phyloP scores from a whole-genome alignment of 2,329 filamentous ascomycete species.

The Sporothrix curviconia region DNA sequence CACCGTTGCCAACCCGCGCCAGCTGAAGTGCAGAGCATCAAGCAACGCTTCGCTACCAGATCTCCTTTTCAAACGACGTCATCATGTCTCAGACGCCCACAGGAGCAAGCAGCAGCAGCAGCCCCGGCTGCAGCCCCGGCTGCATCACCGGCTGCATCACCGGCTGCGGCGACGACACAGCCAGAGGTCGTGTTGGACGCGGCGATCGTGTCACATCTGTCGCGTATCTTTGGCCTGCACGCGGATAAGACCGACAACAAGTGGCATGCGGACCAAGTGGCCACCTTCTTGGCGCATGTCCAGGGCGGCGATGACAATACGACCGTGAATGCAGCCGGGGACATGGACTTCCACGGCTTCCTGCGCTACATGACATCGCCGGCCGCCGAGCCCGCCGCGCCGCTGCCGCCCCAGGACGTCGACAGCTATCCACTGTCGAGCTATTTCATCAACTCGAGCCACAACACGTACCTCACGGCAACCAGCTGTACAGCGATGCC shows the following conservation, averaged over 20 bases:
- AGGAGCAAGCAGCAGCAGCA: background rate
- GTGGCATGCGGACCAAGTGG: slow-evolving; percentile 42
- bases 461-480: slow-evolving; percentile 88
- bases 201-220: slow-evolving; percentile 36
- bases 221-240: slow-evolving; percentile 41
- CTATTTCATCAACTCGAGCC: slow-evolving; percentile 90
- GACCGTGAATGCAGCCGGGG: slow-evolving; percentile 22
- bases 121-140: background rate
- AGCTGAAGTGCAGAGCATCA: too few relatives aligned
- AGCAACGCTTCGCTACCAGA: too few relatives aligned
- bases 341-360: slow-evolving; percentile 44
- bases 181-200: slow-evolving; percentile 28
- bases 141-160: background rate
- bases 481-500: slow-evolving; percentile 79
- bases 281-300: slow-evolving; percentile 39
- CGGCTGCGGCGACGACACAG: background rate
- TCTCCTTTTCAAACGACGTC: too few relatives aligned
- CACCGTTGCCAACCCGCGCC: too few relatives aligned
- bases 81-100: background rate
- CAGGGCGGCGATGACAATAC: slow-evolving; percentile 39
- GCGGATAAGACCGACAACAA: slow-evolving; percentile 32
- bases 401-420: slow-evolving; percentile 43
- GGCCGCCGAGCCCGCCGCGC: slow-evolving; percentile 36
- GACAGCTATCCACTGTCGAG: slow-evolving; percentile 70
- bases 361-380: slow-evolving; percentile 51